Base-by-base conservation (phyloP, 202 grass and related monocot species). In the Hordeum pubiflorum region DNA sequence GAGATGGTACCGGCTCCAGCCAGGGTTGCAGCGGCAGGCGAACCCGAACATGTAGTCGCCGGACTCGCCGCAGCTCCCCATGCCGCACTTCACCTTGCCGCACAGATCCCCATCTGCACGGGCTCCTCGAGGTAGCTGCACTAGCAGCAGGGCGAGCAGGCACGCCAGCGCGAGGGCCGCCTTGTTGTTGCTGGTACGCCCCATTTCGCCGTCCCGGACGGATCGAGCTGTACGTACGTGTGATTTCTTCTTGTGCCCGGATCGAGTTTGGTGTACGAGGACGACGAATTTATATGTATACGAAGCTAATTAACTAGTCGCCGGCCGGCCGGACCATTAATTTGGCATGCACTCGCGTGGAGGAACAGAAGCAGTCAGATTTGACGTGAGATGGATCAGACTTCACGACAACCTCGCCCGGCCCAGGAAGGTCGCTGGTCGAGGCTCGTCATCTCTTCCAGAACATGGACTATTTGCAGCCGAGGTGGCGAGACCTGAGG, bases 31-130 rank as follows among this genome's bases (percentile, higher is more conserved):
- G 14, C 27, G 27, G 80, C 88, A 90, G 23, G 80, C 80, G 80
- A 86, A 90, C 4, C 88, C 88, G 32, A 86, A 75, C 10, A 3
- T 5, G 69, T 71, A 46, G 84, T 90, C 24, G 60, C 7, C 5
- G 41, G 84, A 90, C 63, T 82, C 74, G 69, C 2, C 9, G 75
- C 88, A 90, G 24, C 62, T 46, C 2, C 88, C 88, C 88, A 71
- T 86, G 75, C 88, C 70, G 46, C 88, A 90, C 1, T 5, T 37
- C 84, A 80, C 88, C 34, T 76, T 58, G 7, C 79, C 55, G 11
- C 88, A 90, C 40, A 0, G 20, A 24, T 29, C 2, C 1, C 46
- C 43, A 46, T 62, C 72, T 57, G 68, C 83, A 3, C 15, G 38
- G 9, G 9, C 83, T 63, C 58, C 58, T 0, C 6, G 43, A 4